Conservation (phyloP, 2,329 filamentous ascomycete species). For the Nakataea oryzae region DNA sequence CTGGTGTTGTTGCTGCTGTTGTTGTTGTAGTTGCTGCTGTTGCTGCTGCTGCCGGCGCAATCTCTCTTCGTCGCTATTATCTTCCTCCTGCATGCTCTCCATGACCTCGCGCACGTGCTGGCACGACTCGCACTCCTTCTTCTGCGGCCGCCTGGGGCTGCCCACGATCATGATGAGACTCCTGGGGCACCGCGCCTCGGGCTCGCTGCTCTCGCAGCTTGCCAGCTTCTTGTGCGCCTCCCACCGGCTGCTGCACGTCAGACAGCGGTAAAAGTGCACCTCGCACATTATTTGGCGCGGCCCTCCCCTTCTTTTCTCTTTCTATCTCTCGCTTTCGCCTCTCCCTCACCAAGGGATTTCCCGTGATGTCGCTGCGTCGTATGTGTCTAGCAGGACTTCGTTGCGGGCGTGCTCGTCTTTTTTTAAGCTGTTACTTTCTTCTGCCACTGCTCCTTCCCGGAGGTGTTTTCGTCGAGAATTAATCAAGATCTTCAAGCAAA, state of each 20-base stretch:
- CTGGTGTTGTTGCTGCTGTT: not conserved
- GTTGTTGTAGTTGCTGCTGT: not conserved
- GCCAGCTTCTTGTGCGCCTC: constrained; percentile 22
- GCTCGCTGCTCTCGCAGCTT: constrained; percentile 23
- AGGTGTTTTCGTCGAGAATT: not conserved
- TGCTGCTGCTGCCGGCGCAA: constrained; percentile 3
- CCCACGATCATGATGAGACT: constrained; percentile 27
- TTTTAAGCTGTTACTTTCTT: too few species aligned
- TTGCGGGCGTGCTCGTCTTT: not conserved
- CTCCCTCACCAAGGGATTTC: not conserved
- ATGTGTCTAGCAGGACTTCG: not conserved
- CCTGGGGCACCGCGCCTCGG: constrained; percentile 17
- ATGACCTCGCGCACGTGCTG: constrained; percentile 15
- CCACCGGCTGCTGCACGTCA: constrained; percentile 19
- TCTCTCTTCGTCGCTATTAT: constrained; percentile 10
- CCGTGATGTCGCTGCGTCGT: not conserved
- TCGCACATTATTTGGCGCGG: constrained; percentile 22
- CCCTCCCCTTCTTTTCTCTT: not conserved
- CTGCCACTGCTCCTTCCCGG: not conserved
- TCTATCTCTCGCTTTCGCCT: not conserved
- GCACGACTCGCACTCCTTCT: constrained; percentile 21
- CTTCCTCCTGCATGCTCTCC: constrained; percentile 15
- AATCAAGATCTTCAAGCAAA: not conserved
- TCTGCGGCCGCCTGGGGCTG: constrained; percentile 18
- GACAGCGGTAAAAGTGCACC: constrained; percentile 21